Evolutionary conservation across 2,329 filamentous ascomycete species (phyloP), one percentile per base, ranked within the genome.

Genomic region (Aureobasidium sp.): DNA sequence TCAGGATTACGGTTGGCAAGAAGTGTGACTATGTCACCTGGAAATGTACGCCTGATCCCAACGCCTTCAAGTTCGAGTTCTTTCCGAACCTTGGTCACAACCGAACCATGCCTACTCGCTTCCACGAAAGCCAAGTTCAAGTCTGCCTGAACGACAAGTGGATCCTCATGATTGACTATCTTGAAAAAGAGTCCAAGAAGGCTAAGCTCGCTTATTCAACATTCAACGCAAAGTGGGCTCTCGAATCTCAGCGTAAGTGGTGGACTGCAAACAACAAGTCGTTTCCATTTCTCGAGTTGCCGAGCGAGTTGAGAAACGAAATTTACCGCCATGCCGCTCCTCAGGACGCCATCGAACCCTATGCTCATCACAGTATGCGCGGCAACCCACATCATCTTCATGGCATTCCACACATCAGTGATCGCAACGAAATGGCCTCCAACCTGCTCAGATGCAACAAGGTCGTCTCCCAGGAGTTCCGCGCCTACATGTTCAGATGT

Each of bases 291-390:
- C 25, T 66, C 3, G 33, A 62, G 0, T 53, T 70, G n/a, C 67
- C 68, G 5, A 35, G 43, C 3, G 68, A 70, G 43, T 50, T 70
- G 15, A 65, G 68, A 9, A 60, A 67, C 4, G 8, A 43, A 1
- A 66, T 69, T 35, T 69, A 67, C 51, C 29, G 33, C 11, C 51
- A 61, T 23, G 46, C 57, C 6, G 61, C 64, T 15, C 53, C 53
- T 13, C 27, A 35, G 25, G 27, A 45, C 6, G 53, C 42, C 11
- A 57, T 57, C 15, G 53, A 57, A 21, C 53, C 53, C 13, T 46
- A 57, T 13, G 29, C 42, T 17, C 19, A 4, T 19, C 19, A 57
- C 21, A 11, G 31, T 25, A 19, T 25, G 13, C 53, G 53, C n/a
- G 29, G 31, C 37, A 8, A 3, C 27, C n/a, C n/a, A n/a, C 9